phyloP scores from a whole-genome alignment of 2,329 filamentous ascomycete species.

The Curvularia lunata region DNA sequence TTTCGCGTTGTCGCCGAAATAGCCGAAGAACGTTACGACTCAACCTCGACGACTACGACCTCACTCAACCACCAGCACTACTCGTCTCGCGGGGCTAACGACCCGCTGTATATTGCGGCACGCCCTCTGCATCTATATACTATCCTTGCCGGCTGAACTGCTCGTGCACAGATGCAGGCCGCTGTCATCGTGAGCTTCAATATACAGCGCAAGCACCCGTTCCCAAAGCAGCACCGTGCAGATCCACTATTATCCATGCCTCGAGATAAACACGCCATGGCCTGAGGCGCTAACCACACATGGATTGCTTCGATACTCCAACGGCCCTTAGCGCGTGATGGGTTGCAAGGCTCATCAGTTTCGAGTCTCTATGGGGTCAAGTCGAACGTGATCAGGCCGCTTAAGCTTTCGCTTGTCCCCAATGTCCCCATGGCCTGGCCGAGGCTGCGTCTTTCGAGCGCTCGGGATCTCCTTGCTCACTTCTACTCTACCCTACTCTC shows the following conservation, averaged over 20 bases:
- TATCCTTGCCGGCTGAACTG: not conserved
- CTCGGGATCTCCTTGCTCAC: constrained; percentile 10
- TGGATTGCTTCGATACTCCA: constrained; percentile 16
- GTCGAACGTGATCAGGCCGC: constrained; percentile 6
- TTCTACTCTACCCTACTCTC: constrained; percentile 8
- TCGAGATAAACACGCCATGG: constrained; percentile 6
- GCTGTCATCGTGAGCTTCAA: constrained; percentile 1
- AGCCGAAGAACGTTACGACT: not conserved
- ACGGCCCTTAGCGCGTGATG: constrained; percentile 28
- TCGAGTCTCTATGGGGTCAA: constrained; percentile 8
- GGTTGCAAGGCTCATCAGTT: constrained; percentile 26
- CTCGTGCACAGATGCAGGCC: not conserved
- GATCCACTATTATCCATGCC: constrained; percentile 7
- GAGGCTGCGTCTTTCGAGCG: not conserved
- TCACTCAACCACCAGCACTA: no score
- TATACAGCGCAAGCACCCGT: constrained; percentile 16
- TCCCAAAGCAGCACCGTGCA: constrained; percentile 20
- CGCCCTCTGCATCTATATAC: not conserved
- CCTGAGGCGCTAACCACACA: constrained; percentile 15
- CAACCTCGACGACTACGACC: no score
- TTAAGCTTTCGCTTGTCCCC: constrained; percentile 16
- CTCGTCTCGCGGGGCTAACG: not conserved
- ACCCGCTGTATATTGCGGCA: not conserved
- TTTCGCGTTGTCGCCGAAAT: not conserved
- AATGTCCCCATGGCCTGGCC: not conserved